Base-by-base conservation (phyloP, 345 rosid genomes). In the Euphorbia tirucalli region DNA sequence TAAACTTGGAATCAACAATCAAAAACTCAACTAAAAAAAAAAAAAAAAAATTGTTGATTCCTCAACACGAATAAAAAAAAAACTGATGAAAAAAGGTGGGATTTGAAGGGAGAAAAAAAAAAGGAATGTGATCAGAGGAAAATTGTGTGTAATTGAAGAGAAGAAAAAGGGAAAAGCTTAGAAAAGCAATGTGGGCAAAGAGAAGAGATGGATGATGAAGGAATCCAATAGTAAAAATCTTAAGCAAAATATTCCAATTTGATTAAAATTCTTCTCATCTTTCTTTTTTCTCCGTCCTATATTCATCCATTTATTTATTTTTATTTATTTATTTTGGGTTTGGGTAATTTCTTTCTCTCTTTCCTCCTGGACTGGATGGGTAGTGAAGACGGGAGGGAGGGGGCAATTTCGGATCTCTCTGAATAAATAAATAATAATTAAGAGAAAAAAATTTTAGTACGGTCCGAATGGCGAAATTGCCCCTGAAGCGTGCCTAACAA, bases 361-460 rank as follows among this genome's bases (percentile, higher is more conserved):
- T 41, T 10, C 11, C 44, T 50, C 43, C 61, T 68, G 77, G 77
- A 73, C 81, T 75, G 79, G 75, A 81, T 75, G 80, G 77, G 81
- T 13, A 5, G 74, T 69, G 65, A 71, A 71, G 71, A 35, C 3
- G 39, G 39, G 39, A 35, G 39, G 39, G 25, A 60, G 76, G 73
- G 77, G 64, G 71, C 79, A 48, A 73, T 85, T 87, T 80, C 81
- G 84, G 85, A 86, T 85, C 81, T 78, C 68, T 73, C 59, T 0
- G 15, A 67, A 10, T 35, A 65, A 5, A 52, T 39, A 28, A n/a
- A n/a, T n/a, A n/a, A n/a, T n/a, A n/a, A n/a, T n/a, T n/a, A n/a
- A 50, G 7, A 18, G 28, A 55, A 48, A 19, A 50, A 60, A 31
- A 52, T 13, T 75, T 49, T 52, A 61, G 25, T 73, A 24, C 31